These are phyloP conservation scores for Lasiosphaeria miniovina DNA, from an alignment of 495 filamentous ascomycete species.

Conservation along the genomic window DNA sequence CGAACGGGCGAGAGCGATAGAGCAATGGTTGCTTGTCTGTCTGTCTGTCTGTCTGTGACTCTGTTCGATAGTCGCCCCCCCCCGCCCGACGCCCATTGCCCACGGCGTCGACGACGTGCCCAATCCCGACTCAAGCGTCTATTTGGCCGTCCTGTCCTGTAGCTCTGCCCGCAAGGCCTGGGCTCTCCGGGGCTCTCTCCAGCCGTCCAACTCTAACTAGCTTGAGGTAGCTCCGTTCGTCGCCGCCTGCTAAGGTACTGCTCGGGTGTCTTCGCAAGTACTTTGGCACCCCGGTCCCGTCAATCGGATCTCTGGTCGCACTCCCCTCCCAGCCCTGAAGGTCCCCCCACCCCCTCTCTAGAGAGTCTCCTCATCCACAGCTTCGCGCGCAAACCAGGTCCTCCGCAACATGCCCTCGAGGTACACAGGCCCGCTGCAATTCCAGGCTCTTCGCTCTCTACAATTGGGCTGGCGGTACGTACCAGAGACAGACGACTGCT, in stretches of 20 bases:
- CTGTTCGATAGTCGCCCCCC: constrained; percentile 4
- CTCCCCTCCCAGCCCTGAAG: constrained; percentile 20
- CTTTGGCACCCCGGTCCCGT: constrained; percentile 24
- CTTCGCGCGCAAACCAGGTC: constrained; percentile 16
- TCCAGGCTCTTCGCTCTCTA: constrained; percentile 14
- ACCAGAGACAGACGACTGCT: constrained; percentile 9
- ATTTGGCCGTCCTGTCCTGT: not conserved
- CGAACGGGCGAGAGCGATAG: constrained; percentile 6
- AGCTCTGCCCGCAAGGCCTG: not conserved
- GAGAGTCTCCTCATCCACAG: constrained; percentile 25
- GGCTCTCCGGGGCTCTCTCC: constrained; percentile 6
- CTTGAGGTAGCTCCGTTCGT: constrained; percentile 1
- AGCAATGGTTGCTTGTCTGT: not conserved
- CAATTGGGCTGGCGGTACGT: constrained; percentile 26
- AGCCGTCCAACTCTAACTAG: too few relatives aligned
- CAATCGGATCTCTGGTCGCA: constrained; percentile 29
- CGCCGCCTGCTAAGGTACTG: constrained; percentile 10
- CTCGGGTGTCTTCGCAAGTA: constrained; percentile 17
- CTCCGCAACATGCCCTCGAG: constrained; percentile 29
- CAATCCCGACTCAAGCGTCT: constrained; percentile 18
- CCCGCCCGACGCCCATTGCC: not conserved
- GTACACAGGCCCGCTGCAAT: constrained; percentile 26
- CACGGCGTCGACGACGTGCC: not conserved
- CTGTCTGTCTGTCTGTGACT: not conserved
- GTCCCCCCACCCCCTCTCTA: constrained; percentile 11